Conservation (phyloP, 208 protist genomes). For the Trypanosoma cruzi region DNA sequence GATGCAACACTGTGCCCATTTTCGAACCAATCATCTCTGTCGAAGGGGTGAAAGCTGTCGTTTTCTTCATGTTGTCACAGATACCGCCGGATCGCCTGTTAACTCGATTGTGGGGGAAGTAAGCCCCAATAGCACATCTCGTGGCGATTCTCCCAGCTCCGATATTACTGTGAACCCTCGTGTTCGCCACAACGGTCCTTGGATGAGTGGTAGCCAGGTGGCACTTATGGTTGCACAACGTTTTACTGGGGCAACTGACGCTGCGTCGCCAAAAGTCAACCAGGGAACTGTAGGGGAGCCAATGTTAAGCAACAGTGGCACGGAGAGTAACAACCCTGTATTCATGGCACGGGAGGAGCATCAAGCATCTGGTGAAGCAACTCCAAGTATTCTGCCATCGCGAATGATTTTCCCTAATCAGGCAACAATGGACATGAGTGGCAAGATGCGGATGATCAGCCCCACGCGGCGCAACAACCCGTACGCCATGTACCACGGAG, state of each 20-base stretch:
- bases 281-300: not conserved
- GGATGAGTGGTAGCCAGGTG: slow-evolving; percentile 13
- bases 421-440: not conserved
- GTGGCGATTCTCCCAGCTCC: slow-evolving; percentile 27
- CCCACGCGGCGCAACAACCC: slow-evolving; percentile 36
- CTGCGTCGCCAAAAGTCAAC: not conserved
- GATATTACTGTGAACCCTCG: slow-evolving; percentile 23
- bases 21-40: slow-evolving; percentile 77
- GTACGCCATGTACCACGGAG: slow-evolving; percentile 6
- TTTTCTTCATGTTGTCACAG: slow-evolving; percentile 77
- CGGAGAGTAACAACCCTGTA: not conserved
- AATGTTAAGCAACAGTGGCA: not conserved
- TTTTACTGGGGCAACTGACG: not conserved
- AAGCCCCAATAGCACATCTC: slow-evolving; percentile 8
- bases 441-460: slow-evolving; percentile 20
- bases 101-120: slow-evolving; percentile 2
- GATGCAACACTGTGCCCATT: slow-evolving; percentile 89
- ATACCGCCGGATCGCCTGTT: slow-evolving; percentile 33
- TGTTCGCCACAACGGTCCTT: slow-evolving; percentile 1
- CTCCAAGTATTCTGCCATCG: not conserved
- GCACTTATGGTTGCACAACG: slow-evolving; percentile 18
- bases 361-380: not conserved
- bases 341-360: slow-evolving; percentile 14
- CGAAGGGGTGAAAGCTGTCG: slow-evolving; percentile 74
- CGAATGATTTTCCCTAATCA: not conserved